Evolutionary conservation across 148 eudicot species (phyloP).

Genomic region (Vaccinium vitisidaea): DNA sequence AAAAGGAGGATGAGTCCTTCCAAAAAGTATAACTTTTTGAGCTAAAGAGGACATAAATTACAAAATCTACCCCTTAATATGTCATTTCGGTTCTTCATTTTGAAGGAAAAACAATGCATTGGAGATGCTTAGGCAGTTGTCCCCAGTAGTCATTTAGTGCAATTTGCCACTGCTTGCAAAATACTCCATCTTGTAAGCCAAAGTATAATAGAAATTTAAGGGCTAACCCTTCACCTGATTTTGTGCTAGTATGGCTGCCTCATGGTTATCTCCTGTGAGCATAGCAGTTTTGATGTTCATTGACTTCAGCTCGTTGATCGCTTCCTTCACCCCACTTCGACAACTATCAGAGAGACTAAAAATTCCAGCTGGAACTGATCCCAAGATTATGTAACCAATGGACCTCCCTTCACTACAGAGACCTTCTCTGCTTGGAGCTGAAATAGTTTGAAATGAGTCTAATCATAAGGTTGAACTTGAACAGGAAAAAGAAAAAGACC

Average conservation of each 20-base stretch:
- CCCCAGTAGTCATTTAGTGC: background rate
- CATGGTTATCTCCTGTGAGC: constrained; percentile 81
- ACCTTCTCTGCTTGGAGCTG: constrained; percentile 46
- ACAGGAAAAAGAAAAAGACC: background rate
- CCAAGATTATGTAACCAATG: constrained; percentile 56
- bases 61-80: no score
- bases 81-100: no score
- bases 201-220: background rate
- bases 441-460: constrained; percentile 9
- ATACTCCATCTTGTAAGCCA: background rate
- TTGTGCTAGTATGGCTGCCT: constrained; percentile 76
- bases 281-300: constrained; percentile 77
- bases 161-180: background rate
- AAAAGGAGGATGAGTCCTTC: no score
- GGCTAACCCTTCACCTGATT: constrained; percentile 43
- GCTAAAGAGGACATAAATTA: no score
- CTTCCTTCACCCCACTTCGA: constrained; percentile 74
- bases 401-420: constrained; percentile 55
- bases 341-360: constrained; percentile 79
- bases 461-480: background rate
- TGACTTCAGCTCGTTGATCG: constrained; percentile 63
- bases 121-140: no score
- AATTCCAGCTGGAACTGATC: constrained; percentile 50
- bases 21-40: no score
- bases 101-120: no score